Percentiles rank a stretch among this genome's conserved stretches.
These are phyloP conservation scores for Bromus sterilis DNA, from an alignment of 176 grass and related monocot species.

Conservation along the genomic window DNA sequence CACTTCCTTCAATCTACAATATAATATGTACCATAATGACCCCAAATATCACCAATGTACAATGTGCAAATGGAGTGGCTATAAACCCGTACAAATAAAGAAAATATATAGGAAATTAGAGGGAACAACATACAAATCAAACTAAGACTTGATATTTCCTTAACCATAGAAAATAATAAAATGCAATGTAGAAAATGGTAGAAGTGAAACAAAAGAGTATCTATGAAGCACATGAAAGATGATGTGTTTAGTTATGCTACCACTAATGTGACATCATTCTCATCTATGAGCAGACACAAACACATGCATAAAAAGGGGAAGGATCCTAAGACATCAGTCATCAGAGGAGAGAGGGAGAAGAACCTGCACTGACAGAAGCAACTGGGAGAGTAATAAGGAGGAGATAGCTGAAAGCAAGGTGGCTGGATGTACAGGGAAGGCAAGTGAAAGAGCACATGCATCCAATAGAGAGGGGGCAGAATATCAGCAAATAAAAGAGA, in stretches of 20 bases:
- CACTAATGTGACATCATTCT: background rate
- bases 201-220: background rate
- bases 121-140: background rate
- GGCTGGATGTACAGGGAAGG: no score
- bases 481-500: background rate
- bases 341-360: background rate
- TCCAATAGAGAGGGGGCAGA: background rate
- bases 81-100: background rate
- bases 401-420: no score
- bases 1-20: background rate
- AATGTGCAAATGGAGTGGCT: background rate
- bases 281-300: background rate
- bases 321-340: background rate
- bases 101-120: background rate
- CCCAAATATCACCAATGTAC: no score
- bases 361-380: background rate
- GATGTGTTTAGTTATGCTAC: background rate
- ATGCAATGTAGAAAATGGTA: background rate
- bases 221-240: background rate
- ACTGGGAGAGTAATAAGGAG: no score
- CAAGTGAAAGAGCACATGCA: background rate
- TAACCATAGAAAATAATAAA: background rate
- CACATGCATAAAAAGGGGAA: background rate
- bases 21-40: no score
- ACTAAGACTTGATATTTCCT: background rate